phyloP scores from a whole-genome alignment of 2,329 filamentous ascomycete species.

The Coniochaeta prunicola region DNA sequence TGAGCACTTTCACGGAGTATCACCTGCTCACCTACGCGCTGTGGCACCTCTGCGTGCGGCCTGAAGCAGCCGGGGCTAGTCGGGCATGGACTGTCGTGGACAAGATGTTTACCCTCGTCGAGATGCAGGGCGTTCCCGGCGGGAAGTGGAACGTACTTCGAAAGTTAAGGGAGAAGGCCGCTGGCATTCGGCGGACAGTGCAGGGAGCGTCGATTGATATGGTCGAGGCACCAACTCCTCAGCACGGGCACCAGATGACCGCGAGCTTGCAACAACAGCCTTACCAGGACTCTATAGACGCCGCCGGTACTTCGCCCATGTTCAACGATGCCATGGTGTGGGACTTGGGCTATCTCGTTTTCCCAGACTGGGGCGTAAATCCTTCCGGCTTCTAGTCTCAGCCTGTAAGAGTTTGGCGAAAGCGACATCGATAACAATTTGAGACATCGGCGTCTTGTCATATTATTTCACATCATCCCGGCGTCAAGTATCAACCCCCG shows the following conservation, averaged over 20 bases:
- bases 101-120: not conserved
- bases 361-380: not conserved
- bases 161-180: not conserved
- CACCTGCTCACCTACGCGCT: constrained; percentile 9
- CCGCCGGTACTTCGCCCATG: not conserved
- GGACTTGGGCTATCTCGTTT: not conserved
- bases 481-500: too few relatives aligned
- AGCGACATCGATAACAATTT: too few relatives aligned
- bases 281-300: not conserved
- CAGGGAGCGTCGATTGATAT: not conserved
- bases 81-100: constrained; percentile 1
- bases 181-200: not conserved
- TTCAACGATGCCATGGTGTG: not conserved
- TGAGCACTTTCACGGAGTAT: constrained; percentile 7
- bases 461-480: too few relatives aligned
- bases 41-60: constrained; percentile 9
- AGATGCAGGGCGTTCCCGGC: not conserved
- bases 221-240: not conserved
- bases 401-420: not conserved
- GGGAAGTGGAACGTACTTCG: not conserved
- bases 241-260: not conserved
- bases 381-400: not conserved
- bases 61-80: constrained; percentile 2
- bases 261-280: not conserved
- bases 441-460: too few relatives aligned